These are phyloP conservation scores for Coemansia sp. DNA, from an alignment of 192 early-diverging fungal genomes.

Conservation along the genomic window DNA sequence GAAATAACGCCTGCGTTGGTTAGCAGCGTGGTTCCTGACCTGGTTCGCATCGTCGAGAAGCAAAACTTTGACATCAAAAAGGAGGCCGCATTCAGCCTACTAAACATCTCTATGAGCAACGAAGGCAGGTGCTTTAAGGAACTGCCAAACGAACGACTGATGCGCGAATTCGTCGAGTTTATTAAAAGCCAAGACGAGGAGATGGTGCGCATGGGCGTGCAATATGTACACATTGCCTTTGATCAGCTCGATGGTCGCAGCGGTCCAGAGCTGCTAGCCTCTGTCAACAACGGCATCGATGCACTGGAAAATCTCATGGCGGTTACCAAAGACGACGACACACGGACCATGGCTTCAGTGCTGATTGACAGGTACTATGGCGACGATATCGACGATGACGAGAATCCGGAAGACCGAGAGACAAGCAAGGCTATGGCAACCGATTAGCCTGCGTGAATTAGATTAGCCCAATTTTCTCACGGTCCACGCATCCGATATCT, in stretches of 20 bases:
- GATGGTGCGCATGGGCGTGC: slow-evolving; percentile 60
- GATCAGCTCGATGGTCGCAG: slow-evolving; percentile 41
- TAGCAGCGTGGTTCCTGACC: slow-evolving; percentile 50
- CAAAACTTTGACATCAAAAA: slow-evolving; percentile 67
- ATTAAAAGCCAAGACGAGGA: slow-evolving; percentile 60
- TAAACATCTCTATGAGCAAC: slow-evolving; percentile 56
- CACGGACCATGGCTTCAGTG: slow-evolving; percentile 44
- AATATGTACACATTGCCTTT: slow-evolving; percentile 56
- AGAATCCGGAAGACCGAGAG: too few species aligned
- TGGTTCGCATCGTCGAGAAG: slow-evolving; percentile 57
- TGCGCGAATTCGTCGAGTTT: slow-evolving; percentile 53
- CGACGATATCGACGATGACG: slow-evolving; percentile 25
- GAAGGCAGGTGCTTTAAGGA: slow-evolving; percentile 4
- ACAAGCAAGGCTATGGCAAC: too few species aligned
- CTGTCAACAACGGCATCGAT: slow-evolving; percentile 49
- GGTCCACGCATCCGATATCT: too few species aligned
- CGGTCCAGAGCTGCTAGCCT: slow-evolving; percentile 29
- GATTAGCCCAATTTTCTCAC: too few species aligned
- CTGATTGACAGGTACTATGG: slow-evolving; percentile 61
- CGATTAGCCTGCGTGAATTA: too few species aligned
- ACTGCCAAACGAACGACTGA: slow-evolving; percentile 26
- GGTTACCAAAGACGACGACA: slow-evolving; percentile 50
- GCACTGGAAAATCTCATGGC: slow-evolving; percentile 57
- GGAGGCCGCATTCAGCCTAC: slow-evolving; percentile 62
- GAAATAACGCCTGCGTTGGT: slow-evolving; percentile 53